Base-by-base conservation (phyloP, 768 basidiomycete species). In the Agaricus subrufescens region DNA sequence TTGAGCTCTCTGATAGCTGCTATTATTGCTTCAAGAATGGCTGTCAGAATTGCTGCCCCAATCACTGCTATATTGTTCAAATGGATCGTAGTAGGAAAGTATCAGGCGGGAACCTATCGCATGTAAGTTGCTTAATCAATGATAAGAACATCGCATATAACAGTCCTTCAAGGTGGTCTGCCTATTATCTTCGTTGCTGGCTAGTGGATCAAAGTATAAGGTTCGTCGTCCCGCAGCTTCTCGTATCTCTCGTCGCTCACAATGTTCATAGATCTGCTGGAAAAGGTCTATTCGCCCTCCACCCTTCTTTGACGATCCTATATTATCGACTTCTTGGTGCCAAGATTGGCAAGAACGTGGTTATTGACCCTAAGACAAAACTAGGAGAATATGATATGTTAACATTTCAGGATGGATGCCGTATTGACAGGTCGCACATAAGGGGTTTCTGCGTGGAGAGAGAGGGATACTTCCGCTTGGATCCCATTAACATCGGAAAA, bases 321-420 rank as follows among this genome's bases (percentile, higher is more conserved):
- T 78, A 79, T 65, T 77, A 73, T 62, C 75, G 76, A 8, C 61
- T 78, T 8, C 70, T 79, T 12, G 78, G 78, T 1, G 77, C 78
- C 7, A 67, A 62, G 38, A 74, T 79, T 34, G 78, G 76, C 19
- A 64, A 65, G 29, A 65, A 71, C 54, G 78, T 79, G 15, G 52
- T 53, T 37, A 74, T 79, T 43, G 71, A 72, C 46, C 67, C 73
- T 40, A 64, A 62, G n/a, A 72, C 73, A 0, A 65, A 60, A n/a
- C 65, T 80, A 2, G 73, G 70, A 37, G 78, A 80, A 63, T 74
- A 63, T 62, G 78, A 80, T 54, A 66, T 80, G n/a, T 62, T 80
- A 27, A 71, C 69, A 6, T 60, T 78, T 43, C 61, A 69, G 37
- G 76, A 80, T 60, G 77, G 72, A 6, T 75, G 74, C 53, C 69